Base-by-base conservation (phyloP, 176 grass and related monocot species). In the Dendrocalamus sinicus region DNA sequence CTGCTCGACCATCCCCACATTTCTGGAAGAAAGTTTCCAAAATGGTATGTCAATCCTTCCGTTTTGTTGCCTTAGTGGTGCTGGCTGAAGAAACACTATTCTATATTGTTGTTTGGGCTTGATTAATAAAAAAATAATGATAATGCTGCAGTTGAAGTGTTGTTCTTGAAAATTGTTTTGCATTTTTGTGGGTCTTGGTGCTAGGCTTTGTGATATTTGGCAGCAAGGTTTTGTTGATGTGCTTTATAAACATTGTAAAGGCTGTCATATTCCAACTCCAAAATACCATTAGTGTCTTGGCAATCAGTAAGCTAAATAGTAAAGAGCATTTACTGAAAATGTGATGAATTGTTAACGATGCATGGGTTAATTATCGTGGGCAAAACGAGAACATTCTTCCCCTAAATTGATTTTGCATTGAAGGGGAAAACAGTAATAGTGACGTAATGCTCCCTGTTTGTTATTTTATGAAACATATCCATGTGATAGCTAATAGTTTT, bases 21-120 rank as follows among this genome's bases (percentile, higher is more conserved):
- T 98, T 98, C 81, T 98, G 95, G 93, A 98, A 95, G 89, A 95
- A 83, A 81, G 89, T 98, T 30, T 93, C 93, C 72, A 98, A 91
- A 90, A 92, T 98, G 95, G 95, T 95, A 98, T 67, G 35, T 30
- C n/a, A 45, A 63, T 90, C 40, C 47, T 77, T 77, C 32, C 1
- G 5, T 76, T 82, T 82, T 63, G 24, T 62, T 84, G 9, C 15
- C 79, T 83, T 22, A 72, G 32, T 40, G 57, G 13, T 86, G 55
- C 9, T 52, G 51, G 57, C 65, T n/a, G 41, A 64, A 66, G 84
- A 86, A 83, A 55, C 47, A 39, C 54, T 35, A 64, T 55, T 79
- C 9, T 43, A 41, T 12, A 64, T 78, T 53, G 37, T 57, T 68
- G 32, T 40, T 88, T 73, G 54, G 30, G 30, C 57, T 80, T 26